Base-by-base conservation (phyloP, 768 basidiomycete genomes). In the Multifurca ochricompacta region DNA sequence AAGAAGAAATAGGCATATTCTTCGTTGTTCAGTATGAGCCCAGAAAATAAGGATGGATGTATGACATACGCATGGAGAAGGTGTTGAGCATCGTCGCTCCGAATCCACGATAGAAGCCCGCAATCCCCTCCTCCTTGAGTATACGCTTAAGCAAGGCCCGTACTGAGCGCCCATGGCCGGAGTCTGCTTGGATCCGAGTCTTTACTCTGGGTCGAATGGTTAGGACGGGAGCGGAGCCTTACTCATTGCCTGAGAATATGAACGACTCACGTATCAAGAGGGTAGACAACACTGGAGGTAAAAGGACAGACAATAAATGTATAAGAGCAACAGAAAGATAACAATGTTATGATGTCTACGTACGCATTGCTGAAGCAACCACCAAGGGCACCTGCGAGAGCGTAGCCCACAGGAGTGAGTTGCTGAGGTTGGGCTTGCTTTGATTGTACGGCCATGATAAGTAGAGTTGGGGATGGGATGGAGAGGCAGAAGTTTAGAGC, bases 1-100 rank as follows among this genome's bases (percentile, higher is more conserved):
- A 96, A 98, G 78, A 95, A 98, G 77, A 99, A 99, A 73, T 99
- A 99, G 23, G 96, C 95, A 66, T 94, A 97, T 81, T 96, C 94
- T 96, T 60, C 36, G 40, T 5, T 25, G 9, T 3, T 8, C 27
- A 25, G 40, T 42, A 18, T 18, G 18, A 14, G n/a, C 9, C 11
- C 27, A 31, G 35, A 21, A 30, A 57, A 21, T 23, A 34, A 34
- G 30, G 8, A 27, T 2, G 30, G 2, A 39, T n/a, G n/a, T n/a
- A 37, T 27, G 36, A 79, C 91, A 65, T 65, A 93, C 95, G 93
- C 83, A 87, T 89, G 34, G 92, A 95, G 70, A 99, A 99, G 1
- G 92, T 96, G 69, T 96, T 97, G 62, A 98, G 73, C 95, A 98
- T 98, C 37, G 90, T 97, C 21, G 96, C 96, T 32, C 82, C 77